Evolutionary conservation across 2,329 filamentous ascomycete species (phyloP).

Genomic region (Diaporthe citri): DNA sequence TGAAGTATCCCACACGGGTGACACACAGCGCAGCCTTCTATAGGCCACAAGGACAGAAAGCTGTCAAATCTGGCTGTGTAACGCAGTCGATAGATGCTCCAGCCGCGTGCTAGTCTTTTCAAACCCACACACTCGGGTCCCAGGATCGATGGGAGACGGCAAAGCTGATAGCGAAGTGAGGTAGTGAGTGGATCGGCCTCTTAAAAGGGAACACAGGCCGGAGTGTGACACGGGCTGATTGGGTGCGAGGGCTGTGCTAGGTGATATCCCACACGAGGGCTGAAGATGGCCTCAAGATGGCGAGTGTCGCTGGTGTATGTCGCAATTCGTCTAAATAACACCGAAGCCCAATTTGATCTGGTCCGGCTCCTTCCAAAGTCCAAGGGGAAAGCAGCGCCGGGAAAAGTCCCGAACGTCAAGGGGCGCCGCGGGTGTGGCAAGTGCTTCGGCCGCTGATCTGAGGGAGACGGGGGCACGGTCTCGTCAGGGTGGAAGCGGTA

Average conservation of each 20-base stretch:
- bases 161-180: constrained; percentile 27
- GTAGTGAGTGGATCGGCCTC: constrained; percentile 32
- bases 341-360: constrained; percentile 2
- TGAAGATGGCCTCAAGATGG: constrained; percentile 34
- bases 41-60: background rate
- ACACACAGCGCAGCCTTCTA: constrained; percentile 15
- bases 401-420: constrained; percentile 17
- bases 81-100: background rate
- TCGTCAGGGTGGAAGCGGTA: constrained; percentile 9
- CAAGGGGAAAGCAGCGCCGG: constrained; percentile 3
- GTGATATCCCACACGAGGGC: constrained; percentile 5
- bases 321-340: constrained; percentile 36
- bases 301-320: constrained; percentile 38
- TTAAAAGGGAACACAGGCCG: constrained; percentile 22
- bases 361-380: constrained; percentile 21
- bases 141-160: constrained; percentile 19
- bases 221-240: constrained; percentile 31
- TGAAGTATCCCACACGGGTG: constrained; percentile 27
- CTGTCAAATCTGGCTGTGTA: background rate
- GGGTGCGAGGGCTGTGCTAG: constrained; percentile 7
- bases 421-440: constrained; percentile 2
- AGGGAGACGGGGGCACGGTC: constrained; percentile 1
- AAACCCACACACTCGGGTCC: constrained; percentile 32
- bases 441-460: background rate
- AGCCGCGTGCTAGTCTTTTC: constrained; percentile 32